Conservation (phyloP, 2,329 filamentous ascomycete species). For the Alternaria arborescens region DNA sequence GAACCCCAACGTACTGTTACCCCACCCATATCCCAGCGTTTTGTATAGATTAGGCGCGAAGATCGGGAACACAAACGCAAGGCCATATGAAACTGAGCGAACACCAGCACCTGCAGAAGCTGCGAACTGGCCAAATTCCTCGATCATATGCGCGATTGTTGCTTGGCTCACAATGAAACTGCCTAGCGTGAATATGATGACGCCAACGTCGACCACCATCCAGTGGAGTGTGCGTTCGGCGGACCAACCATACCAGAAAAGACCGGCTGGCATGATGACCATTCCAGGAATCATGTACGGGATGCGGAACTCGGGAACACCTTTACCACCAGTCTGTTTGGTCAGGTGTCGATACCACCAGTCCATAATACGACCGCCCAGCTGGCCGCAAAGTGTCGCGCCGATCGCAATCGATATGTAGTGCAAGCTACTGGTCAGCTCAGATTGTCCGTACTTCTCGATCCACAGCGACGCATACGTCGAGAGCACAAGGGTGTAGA, state of each 20-base stretch:
- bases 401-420: conserved; percentile 65
- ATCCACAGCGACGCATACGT: conserved; percentile 36
- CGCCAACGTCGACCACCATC: conserved; percentile 62
- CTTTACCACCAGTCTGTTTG: conserved; percentile 13
- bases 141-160: conserved; percentile 36
- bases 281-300: conserved; percentile 23
- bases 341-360: conserved; percentile 43
- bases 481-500: conserved; percentile 26
- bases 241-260: conserved; percentile 61
- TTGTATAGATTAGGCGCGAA: conserved; percentile 47
- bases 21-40: conserved; percentile 48
- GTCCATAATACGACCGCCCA: conserved; percentile 37
- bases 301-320: conserved; percentile 7
- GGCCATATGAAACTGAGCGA: conserved; percentile 20
- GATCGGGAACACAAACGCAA: conserved; percentile 46
- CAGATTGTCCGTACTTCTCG: conserved; percentile 25
- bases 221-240: conserved; percentile 61
- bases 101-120: conserved; percentile 17
- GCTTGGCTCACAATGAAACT: neutral
- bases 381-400: conserved; percentile 57
- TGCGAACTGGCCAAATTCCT: conserved; percentile 23
- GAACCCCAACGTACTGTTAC: conserved; percentile 38
- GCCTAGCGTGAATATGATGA: conserved; percentile 48
- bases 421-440: conserved; percentile 25
- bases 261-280: conserved; percentile 43